Percentiles rank a stretch among this genome's conserved stretches.
phyloP scores from a whole-genome alignment of 345 rosid species.

The Eucalyptus viminalis region DNA sequence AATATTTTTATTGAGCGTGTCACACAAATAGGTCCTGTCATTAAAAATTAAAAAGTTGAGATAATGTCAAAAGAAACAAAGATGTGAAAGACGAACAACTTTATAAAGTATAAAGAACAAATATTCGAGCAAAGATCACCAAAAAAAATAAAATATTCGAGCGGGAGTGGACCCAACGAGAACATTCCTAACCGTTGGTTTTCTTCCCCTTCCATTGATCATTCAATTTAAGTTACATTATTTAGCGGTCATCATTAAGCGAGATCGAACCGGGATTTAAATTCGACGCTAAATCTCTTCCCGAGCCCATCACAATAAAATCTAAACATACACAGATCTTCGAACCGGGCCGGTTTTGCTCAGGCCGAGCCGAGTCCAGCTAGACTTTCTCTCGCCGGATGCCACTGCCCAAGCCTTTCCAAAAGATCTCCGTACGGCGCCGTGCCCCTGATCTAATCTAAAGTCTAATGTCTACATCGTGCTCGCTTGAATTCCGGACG shows the following conservation, averaged over 20 bases:
- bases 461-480: accelerated
- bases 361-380: background rate
- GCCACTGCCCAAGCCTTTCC: background rate
- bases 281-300: background rate
- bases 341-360: background rate
- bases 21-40: too few species aligned
- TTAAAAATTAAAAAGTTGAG: too few species aligned
- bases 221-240: too few species aligned
- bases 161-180: background rate
- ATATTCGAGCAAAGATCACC: background rate
- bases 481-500: background rate
- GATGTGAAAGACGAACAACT: background rate
- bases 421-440: background rate
- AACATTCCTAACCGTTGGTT: accelerated
- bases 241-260: background rate
- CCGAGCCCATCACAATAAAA: background rate
- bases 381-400: background rate
- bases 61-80: background rate
- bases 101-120: accelerated
- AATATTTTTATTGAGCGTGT: background rate
- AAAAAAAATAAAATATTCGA: background rate
- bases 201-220: background rate
- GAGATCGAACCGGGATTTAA: background rate
- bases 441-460: background rate
- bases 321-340: background rate